phyloP scores from a whole-genome alignment of 495 filamentous ascomycete species.

The Tuber brumale region DNA sequence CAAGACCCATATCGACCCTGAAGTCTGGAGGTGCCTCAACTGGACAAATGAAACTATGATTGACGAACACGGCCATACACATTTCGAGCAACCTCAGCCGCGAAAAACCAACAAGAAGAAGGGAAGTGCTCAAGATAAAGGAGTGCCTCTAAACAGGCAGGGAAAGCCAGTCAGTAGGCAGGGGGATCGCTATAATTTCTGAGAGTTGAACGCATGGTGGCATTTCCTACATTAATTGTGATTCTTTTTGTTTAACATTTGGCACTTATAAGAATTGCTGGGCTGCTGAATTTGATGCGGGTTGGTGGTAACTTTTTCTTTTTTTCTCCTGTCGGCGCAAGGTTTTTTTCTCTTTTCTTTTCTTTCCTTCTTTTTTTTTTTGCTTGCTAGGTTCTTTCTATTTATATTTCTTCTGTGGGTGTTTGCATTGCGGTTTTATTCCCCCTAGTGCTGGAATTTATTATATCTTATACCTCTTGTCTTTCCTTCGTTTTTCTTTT shows the following conservation, averaged over 20 bases:
- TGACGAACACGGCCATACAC: conserved; percentile 70
- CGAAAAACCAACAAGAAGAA: conserved; percentile 55
- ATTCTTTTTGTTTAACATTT: background rate
- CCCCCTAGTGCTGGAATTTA: conserved; percentile 8
- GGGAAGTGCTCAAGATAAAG: conserved; percentile 31
- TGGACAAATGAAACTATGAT: conserved; percentile 79
- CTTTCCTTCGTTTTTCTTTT: background rate
- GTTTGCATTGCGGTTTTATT: conserved; percentile 2
- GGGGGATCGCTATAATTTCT: conserved; percentile 42
- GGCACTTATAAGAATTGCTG: background rate
- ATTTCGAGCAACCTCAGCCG: conserved; percentile 67
- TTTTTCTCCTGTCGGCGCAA: conserved; percentile 1
- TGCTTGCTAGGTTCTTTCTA: conserved; percentile 1
- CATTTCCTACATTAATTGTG: background rate
- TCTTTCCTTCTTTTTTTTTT: background rate
- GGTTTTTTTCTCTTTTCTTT: background rate
- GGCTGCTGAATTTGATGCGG: background rate
- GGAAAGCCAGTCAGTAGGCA: conserved; percentile 41
- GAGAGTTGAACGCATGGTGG: conserved; percentile 42
- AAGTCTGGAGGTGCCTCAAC: conserved; percentile 61
- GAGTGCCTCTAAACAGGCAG: conserved; percentile 36
- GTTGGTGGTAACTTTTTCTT: background rate
- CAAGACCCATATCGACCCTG: conserved; percentile 59
- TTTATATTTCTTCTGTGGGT: background rate
- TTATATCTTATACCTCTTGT: conserved; percentile 9